A percentile compares a stretch with the other conserved stretches of the same genome.
Evolutionary conservation across 2,329 filamentous ascomycete genomes (phyloP).

Genomic region (Trichoderma gracile): DNA sequence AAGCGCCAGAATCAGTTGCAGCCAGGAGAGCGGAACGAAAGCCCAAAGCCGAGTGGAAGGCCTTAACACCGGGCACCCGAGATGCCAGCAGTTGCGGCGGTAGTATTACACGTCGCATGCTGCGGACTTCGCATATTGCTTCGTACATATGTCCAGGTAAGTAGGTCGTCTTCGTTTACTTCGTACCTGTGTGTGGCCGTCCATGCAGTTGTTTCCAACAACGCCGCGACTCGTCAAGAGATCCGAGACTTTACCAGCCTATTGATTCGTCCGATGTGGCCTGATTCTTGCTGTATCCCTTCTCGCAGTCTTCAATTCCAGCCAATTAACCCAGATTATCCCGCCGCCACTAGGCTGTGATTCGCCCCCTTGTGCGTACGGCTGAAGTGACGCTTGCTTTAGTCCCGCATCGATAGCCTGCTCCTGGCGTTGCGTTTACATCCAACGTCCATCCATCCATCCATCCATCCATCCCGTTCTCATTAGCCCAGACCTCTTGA

Average conservation of each 20-base stretch:
- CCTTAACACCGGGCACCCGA: constrained; percentile 1
- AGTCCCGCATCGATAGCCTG: constrained; percentile 17
- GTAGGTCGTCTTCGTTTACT: too few species aligned
- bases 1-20: too few species aligned
- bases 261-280: constrained; percentile 18
- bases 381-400: constrained; percentile 14
- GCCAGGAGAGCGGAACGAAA: neutral
- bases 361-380: constrained; percentile 14
- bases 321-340: constrained; percentile 7
- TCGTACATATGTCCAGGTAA: neutral
- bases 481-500: constrained; percentile 8
- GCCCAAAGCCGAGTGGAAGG: neutral
- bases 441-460: neutral
- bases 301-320: neutral
- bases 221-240: neutral
- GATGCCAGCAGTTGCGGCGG: neutral
- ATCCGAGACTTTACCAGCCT: neutral
- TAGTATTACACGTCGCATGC: neutral
- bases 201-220: neutral
- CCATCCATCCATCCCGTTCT: constrained; percentile 16
- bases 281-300: constrained; percentile 11
- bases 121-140: too few species aligned
- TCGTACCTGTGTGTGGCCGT: neutral
- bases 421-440: neutral
- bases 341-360: constrained; percentile 7